Evolutionary conservation across 192 early-diverging fungal species (phyloP).

Genomic region (Glomus cerebriforme): DNA sequence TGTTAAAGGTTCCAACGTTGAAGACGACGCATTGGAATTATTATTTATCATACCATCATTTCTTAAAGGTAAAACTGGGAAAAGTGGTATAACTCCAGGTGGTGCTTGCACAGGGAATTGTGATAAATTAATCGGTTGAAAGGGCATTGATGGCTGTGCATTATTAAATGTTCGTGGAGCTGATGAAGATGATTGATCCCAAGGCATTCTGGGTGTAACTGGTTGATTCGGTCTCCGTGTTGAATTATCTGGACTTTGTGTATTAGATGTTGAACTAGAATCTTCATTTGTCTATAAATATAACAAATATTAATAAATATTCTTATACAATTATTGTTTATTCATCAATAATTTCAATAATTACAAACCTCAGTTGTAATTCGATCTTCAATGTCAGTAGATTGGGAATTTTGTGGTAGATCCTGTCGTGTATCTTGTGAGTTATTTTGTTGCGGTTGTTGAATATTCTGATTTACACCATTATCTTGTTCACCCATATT

Average conservation of each 20-base stretch:
- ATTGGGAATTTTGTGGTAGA: not conserved
- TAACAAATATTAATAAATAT: not conserved
- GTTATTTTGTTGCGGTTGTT: not conserved
- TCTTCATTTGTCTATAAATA: not conserved
- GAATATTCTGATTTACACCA: not conserved
- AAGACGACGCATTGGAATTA: slow-evolving; percentile 24
- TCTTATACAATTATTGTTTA: not conserved
- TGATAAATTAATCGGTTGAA: slow-evolving; percentile 2
- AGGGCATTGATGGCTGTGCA: slow-evolving; percentile 6
- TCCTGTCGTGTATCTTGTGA: not conserved
- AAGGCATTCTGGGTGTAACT: not conserved
- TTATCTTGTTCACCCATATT: slow-evolving; percentile 12
- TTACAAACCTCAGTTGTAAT: not conserved
- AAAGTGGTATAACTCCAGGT: slow-evolving; percentile 45
- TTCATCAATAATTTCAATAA: too few species aligned
- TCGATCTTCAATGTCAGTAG: not conserved
- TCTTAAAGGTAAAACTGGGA: slow-evolving; percentile 33
- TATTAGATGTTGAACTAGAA: not conserved
- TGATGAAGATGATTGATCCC: slow-evolving; percentile 24
- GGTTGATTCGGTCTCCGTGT: not conserved
- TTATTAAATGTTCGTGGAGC: slow-evolving; percentile 1
- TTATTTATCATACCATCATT: slow-evolving; percentile 38
- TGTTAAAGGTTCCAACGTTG: slow-evolving; percentile 47
- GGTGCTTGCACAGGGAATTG: slow-evolving; percentile 17
- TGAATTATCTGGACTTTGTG: not conserved